Base-by-base conservation (phyloP, 495 filamentous ascomycete genomes). In the Penicillium nucicola region DNA sequence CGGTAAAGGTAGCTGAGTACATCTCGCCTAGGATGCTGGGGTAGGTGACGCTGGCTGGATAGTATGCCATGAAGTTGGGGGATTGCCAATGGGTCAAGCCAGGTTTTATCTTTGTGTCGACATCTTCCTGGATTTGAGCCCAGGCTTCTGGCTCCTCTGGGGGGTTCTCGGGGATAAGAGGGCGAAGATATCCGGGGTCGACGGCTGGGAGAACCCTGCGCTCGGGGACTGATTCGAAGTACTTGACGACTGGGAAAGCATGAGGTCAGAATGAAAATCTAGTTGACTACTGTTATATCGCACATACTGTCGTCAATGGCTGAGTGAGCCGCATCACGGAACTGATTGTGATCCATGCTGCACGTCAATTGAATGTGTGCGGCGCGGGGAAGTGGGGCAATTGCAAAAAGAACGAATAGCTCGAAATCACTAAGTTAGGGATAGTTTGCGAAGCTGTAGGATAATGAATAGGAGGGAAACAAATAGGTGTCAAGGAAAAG, bases 31-130 rank as follows among this genome's bases (percentile, higher is more conserved):
- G 83, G 64, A 97, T 89, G 38, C 83, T 85, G 0, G 93, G 92
- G 69, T 87, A 97, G 33, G 85, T 86, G 41, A 84, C 84, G 33
- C 79, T 81, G 14, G 90, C 90, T 12, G 93, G 90, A 70, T 88
- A 98, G 81, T 92, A 98, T 31, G 93, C 93, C 80, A 96, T 88
- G 79, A 96, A 98, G 65, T 93, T 92, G 2, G 93, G 93, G 3
- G 85, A 88, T 67, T 96, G 89, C 88, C 93, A 98, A 70, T 97
- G 93, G 0, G 93, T 98, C 45, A 98, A 71, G 3, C 93, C 93
- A 0, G 93, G 93, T 66, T 96, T 84, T 66, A 97, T 96, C 60
- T 93, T 90, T 12, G 79, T 65, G 57, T 92, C 88, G 40, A 97
- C 84, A 67, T 97, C 92, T 22, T 79, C 71, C 59, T 95, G 89